Evolutionary conservation across 345 rosid genomes (phyloP).

Genomic region (Eucalyptus pauciflora): DNA sequence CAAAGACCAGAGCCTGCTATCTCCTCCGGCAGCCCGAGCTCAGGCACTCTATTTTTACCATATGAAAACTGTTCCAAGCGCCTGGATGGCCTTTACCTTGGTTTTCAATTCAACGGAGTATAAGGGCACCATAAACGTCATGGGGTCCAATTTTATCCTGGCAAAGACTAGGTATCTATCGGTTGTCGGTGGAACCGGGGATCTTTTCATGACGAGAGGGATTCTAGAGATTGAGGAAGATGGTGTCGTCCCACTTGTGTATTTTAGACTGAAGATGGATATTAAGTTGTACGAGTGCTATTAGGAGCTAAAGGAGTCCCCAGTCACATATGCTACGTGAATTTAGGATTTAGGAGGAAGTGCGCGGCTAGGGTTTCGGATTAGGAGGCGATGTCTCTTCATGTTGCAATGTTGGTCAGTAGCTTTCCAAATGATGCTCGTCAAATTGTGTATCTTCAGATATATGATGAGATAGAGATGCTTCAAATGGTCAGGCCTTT

Average conservation of each 20-base stretch:
- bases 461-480: not conserved
- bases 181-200: constrained; percentile 55
- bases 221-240: constrained; percentile 36
- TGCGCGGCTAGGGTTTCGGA: not conserved
- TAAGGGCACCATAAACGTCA: constrained; percentile 39
- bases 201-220: constrained; percentile 66
- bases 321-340: not conserved
- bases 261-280: constrained; percentile 40
- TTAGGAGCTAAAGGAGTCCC: not conserved
- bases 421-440: not conserved
- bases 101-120: constrained; percentile 13
- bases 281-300: constrained; percentile 33
- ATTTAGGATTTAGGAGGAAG: not conserved
- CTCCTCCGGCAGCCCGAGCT: not conserved
- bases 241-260: constrained; percentile 20
- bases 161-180: constrained; percentile 53
- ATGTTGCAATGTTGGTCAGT: not conserved
- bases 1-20: not conserved
- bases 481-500: not conserved
- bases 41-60: not conserved
- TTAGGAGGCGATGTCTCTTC: not conserved
- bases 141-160: constrained; percentile 41
- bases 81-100: constrained; percentile 10
- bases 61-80: not conserved
- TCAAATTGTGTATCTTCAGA: not conserved